Evolutionary conservation across 2,329 filamentous ascomycete species (phyloP).

Genomic region (Fusarium multiceps): DNA sequence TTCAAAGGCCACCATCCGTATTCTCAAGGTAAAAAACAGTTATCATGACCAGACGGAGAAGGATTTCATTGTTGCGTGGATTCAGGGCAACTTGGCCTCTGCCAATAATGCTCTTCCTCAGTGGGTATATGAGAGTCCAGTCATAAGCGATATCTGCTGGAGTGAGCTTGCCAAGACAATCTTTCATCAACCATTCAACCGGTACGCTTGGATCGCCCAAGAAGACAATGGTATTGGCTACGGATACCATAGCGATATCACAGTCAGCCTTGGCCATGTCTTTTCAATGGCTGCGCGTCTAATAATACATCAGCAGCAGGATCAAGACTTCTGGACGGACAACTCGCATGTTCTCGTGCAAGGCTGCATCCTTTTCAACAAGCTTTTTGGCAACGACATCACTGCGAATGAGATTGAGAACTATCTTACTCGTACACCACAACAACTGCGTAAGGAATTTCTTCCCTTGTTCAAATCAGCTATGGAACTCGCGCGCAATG

Average conservation of each 20-base stretch:
- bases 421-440: not conserved
- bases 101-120: no score
- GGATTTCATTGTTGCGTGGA: no score
- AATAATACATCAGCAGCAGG: not conserved
- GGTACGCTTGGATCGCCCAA: not conserved
- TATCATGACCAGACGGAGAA: not conserved
- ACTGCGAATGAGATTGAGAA: rapidly evolving
- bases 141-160: no score
- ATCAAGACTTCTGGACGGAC: not conserved
- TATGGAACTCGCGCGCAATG: no score
- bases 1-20: not conserved
- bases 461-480: no score
- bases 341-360: no score
- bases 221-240: rapidly evolving
- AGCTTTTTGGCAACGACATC: not conserved
- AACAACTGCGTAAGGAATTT: not conserved
- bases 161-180: not conserved
- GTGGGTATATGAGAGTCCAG: no score
- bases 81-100: no score
- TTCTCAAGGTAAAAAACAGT: not conserved
- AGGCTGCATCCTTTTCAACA: not conserved
- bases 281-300: not conserved
- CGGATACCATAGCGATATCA: rapidly evolving
- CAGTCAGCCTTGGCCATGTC: rapidly evolving
- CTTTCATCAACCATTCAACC: not conserved